These are phyloP conservation scores for Paecilomyces niveus DNA, from an alignment of 2,329 filamentous ascomycete genomes.

Conservation along the genomic window DNA sequence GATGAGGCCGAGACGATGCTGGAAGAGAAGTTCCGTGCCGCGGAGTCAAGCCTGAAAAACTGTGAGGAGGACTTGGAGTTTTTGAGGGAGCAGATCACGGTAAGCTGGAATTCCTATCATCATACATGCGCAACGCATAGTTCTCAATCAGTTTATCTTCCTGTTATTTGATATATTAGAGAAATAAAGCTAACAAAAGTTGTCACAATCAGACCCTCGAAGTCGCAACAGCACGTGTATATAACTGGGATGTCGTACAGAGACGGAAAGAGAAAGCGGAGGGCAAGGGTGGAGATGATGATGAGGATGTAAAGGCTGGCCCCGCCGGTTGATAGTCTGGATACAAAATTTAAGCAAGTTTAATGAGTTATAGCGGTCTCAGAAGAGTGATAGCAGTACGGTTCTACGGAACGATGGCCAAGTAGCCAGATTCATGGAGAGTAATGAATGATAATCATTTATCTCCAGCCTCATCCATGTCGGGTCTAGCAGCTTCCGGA, in stretches of 20 bases:
- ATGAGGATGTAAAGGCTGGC: conserved; percentile 35
- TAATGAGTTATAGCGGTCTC: background rate
- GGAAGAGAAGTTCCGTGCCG: conserved; percentile 67
- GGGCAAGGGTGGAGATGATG: conserved; percentile 34
- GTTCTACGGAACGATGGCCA: background rate
- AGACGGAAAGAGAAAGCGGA: conserved; percentile 79
- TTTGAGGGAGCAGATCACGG: conserved; percentile 90
- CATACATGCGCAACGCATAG: background rate
- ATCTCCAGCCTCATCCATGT: too few relatives aligned
- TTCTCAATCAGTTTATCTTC: conserved; percentile 1
- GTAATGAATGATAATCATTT: too few relatives aligned
- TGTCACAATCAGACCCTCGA: conserved; percentile 69
- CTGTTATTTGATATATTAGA: conserved; percentile 5
- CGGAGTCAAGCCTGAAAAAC: conserved; percentile 71
- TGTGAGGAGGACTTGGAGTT: conserved; percentile 97
- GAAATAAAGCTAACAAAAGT: background rate
- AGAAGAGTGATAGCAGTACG: background rate
- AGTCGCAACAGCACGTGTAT: conserved; percentile 92
- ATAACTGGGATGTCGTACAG: conserved; percentile 98
- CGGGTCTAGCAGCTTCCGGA: too few relatives aligned
- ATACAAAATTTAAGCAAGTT: background rate
- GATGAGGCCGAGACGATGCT: conserved; percentile 77
- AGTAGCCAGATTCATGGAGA: background rate
- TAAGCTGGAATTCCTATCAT: conserved; percentile 39
- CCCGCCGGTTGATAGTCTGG: background rate